Percentiles rank a stretch among this genome's conserved stretches.
These are phyloP conservation scores for Citrullus mucosospermus DNA, from an alignment of 306 rosid genomes.

Conservation along the genomic window DNA sequence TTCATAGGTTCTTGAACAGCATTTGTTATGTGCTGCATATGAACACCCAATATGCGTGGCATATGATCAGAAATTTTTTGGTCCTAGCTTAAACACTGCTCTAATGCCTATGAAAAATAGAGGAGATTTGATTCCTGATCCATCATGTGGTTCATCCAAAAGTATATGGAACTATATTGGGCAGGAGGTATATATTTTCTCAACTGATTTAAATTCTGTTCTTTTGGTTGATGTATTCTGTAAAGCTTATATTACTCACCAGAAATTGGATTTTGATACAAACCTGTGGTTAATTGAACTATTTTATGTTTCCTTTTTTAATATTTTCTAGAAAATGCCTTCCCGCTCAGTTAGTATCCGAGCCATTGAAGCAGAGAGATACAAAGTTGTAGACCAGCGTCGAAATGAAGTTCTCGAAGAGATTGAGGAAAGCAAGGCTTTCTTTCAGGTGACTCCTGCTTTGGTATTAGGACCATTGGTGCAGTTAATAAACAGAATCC, in stretches of 20 bases:
- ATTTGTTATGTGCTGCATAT: constrained; percentile 76
- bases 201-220: constrained; percentile 10
- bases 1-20: constrained; percentile 75
- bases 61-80: constrained; percentile 66
- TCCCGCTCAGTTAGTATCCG: constrained; percentile 64
- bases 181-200: constrained; percentile 33
- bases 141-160: constrained; percentile 31
- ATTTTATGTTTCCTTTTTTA: background rate
- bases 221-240: constrained; percentile 13
- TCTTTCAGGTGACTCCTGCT: constrained; percentile 56
- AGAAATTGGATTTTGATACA: background rate
- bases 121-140: constrained; percentile 46
- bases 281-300: background rate
- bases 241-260: background rate
- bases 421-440: constrained; percentile 94
- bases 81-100: constrained; percentile 40
- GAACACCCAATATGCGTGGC: constrained; percentile 57
- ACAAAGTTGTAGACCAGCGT: constrained; percentile 48
- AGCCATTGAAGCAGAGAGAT: constrained; percentile 64
- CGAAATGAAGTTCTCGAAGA: constrained; percentile 66
- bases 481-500: background rate
- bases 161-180: constrained; percentile 80
- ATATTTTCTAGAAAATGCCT: constrained; percentile 52
- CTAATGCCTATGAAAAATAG: constrained; percentile 42
- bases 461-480: background rate